A percentile compares a stretch with the other conserved stretches of the same genome.
Evolutionary conservation across 352 stramenopile species (phyloP).

Genomic region (Globisporangium abappressorium): DNA sequence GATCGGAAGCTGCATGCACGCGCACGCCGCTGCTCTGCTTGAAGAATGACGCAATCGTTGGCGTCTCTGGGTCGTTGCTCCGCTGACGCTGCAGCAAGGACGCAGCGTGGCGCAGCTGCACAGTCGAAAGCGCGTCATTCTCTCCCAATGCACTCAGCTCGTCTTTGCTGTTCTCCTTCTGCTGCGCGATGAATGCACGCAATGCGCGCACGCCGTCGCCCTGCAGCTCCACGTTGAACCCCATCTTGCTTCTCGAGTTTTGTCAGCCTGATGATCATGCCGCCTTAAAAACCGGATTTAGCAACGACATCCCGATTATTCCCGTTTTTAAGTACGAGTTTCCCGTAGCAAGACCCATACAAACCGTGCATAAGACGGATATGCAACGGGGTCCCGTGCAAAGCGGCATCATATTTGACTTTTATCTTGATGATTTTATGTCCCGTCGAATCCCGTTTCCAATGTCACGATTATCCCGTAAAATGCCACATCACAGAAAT

Average conservation of each 20-base stretch:
- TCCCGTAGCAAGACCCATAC: too few species aligned
- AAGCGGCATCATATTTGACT: too few species aligned
- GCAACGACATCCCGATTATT: too few species aligned
- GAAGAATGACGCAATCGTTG: conserved; percentile 13
- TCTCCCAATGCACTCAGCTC: background rate
- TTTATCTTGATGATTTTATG: too few species aligned
- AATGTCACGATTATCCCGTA: too few species aligned
- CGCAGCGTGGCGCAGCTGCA: conserved; percentile 12
- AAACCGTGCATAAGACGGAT: too few species aligned
- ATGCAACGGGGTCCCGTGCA: too few species aligned
- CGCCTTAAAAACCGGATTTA: too few species aligned
- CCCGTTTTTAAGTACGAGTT: too few species aligned
- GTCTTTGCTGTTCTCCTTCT: conserved; percentile 3
- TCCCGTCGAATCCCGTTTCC: too few species aligned
- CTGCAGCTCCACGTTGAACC: conserved; percentile 19
- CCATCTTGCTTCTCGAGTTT: background rate
- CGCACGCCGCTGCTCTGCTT: conserved; percentile 3
- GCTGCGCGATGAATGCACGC: conserved; percentile 22
- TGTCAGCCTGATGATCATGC: background rate
- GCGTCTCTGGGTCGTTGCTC: conserved; percentile 1
- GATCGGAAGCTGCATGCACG: background rate
- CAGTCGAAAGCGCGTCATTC: background rate
- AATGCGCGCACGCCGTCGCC: conserved; percentile 30
- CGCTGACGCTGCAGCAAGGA: conserved; percentile 9
- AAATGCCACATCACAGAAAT: too few species aligned